These are phyloP conservation scores for Blastobotrys buckinghamii DNA, from an alignment of 1,139 yeast species.

Conservation along the genomic window DNA sequence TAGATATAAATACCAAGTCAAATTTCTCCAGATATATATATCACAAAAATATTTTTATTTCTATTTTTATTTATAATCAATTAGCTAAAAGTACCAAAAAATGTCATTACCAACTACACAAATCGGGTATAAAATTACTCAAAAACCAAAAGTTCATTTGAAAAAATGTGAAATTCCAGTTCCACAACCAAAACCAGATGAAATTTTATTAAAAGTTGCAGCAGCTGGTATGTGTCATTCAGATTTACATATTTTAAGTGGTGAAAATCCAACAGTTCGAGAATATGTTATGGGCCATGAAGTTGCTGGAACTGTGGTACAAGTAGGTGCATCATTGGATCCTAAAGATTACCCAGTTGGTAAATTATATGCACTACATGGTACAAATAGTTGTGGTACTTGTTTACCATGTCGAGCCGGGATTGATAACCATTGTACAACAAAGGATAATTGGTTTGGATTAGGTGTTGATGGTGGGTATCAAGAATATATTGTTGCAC, in stretches of 20 bases:
- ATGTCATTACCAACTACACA: constrained; percentile 2
- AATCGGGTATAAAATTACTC: neutral
- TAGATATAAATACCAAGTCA: too few relatives aligned
- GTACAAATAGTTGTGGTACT: constrained; percentile 40
- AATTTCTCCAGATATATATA: too few relatives aligned
- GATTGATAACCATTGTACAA: constrained; percentile 37
- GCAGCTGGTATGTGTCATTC: constrained; percentile 52
- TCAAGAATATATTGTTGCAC: constrained; percentile 39
- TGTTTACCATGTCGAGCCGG: constrained; percentile 43
- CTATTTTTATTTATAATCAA: too few relatives aligned
- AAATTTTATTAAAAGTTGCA: constrained; percentile 43
- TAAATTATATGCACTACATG: constrained; percentile 37
- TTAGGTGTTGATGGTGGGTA: constrained; percentile 45
- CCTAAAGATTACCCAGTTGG: constrained; percentile 34
- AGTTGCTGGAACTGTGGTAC: constrained; percentile 43
- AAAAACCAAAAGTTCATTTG: constrained; percentile 1
- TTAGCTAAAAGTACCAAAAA: neutral
- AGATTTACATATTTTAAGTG: constrained; percentile 41
- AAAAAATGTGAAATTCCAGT: constrained; percentile 32
- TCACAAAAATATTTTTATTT: too few relatives aligned
- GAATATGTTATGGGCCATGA: constrained; percentile 52
- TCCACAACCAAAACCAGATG: constrained; percentile 35
- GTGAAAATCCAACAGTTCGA: neutral
- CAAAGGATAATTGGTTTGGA: constrained; percentile 33
- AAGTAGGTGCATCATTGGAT: constrained; percentile 35